Conservation (phyloP, 768 basidiomycete species). For the Ramaria rubella region DNA sequence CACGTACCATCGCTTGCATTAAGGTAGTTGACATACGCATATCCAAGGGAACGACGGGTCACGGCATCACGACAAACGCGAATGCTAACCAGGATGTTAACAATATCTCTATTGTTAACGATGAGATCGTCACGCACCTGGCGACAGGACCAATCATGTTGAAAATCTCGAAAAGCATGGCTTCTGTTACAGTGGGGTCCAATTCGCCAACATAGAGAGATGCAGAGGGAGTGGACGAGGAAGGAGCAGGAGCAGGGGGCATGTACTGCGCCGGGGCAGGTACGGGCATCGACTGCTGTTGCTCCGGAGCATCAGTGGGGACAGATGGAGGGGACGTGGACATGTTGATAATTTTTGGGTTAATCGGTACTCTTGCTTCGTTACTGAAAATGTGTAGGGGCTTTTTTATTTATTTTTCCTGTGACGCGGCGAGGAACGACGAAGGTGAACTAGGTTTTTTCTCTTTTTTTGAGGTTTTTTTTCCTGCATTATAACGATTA, state of each 20-base stretch:
- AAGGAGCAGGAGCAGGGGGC: constrained; percentile 39
- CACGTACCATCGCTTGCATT: constrained; percentile 83
- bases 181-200: constrained; percentile 96
- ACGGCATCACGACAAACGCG: constrained; percentile 99
- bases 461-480: constrained; percentile 11
- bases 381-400: constrained; percentile 40
- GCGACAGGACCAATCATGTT: constrained; percentile 99
- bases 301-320: constrained; percentile 22
- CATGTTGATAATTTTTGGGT: constrained; percentile 28
- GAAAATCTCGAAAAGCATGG: constrained; percentile 99
- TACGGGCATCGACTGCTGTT: constrained; percentile 30
- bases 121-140: constrained; percentile 48
- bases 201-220: constrained; percentile 99
- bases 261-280: constrained; percentile 57
- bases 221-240: constrained; percentile 69
- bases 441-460: constrained; percentile 10
- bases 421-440: constrained; percentile 10
- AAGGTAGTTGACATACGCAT: constrained; percentile 99
- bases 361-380: constrained; percentile 12
- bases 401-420: constrained; percentile 22
- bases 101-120: neutral
- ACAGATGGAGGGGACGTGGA: constrained; percentile 34
- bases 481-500: constrained; percentile 3
- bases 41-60: constrained; percentile 97
- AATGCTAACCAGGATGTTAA: constrained; percentile 48